A percentile compares a stretch with the other conserved stretches of the same genome.
Evolutionary conservation across 2,329 filamentous ascomycete species (phyloP).

Genomic region (Peltaster fructicola): DNA sequence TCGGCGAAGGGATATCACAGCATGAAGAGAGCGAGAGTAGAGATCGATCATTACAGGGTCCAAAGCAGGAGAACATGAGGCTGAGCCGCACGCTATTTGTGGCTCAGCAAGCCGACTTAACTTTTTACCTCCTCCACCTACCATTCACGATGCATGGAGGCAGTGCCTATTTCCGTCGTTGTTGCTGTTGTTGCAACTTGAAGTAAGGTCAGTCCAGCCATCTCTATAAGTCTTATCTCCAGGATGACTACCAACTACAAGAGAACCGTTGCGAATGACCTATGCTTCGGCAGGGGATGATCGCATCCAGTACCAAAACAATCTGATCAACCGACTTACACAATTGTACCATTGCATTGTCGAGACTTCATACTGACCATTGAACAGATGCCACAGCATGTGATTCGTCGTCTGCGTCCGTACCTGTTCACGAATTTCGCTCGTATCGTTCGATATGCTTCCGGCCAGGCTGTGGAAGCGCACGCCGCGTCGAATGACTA

Average conservation of each 20-base stretch:
- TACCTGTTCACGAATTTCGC: conserved; percentile 28
- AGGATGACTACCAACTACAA: conserved; percentile 8
- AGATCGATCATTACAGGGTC: no score
- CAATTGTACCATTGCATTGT: conserved; percentile 1
- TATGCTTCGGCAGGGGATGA: conserved; percentile 32
- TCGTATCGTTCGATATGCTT: conserved; percentile 16
- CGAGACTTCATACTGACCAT: conserved; percentile 8
- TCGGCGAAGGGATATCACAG: no score
- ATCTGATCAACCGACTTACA: conserved; percentile 32
- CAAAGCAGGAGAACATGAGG: no score
- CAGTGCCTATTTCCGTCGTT: no score
- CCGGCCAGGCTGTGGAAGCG: conserved; percentile 34
- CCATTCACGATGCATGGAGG: no score
- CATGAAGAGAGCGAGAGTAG: no score
- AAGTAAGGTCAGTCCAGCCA: no score
- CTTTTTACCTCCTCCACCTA: no score
- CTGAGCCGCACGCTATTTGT: no score
- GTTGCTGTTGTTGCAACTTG: no score
- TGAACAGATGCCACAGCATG: conserved; percentile 27
- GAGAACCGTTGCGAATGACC: conserved; percentile 57
- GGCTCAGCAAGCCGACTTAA: no score
- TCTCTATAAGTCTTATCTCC: no score
- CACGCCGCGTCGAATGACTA: conserved; percentile 21
- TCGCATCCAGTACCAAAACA: conserved; percentile 24
- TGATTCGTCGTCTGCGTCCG: conserved; percentile 33